Evolutionary conservation across 345 rosid species (phyloP), one percentile per base, ranked within the genome.

Genomic region (Microcos paniculata): DNA sequence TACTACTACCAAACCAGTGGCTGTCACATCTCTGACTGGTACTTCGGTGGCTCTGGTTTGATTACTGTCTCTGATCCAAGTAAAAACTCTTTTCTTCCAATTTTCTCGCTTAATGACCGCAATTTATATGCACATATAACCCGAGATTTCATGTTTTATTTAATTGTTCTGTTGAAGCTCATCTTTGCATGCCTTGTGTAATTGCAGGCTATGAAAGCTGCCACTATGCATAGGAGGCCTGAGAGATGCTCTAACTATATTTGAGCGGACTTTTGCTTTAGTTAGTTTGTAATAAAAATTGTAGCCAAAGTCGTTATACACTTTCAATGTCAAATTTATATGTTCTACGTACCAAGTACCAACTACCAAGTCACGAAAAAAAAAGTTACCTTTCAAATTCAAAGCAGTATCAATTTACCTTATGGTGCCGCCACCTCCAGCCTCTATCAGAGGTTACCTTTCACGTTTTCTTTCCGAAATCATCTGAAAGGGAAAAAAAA

Each of bases 141-240:
- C 16, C 1, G n/a, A 18, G 15, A 18, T 30, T 33, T 40, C 46
- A 33, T 31, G n/a, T 31, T 16, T 42, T 4, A 26, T 70, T 70
- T 52, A 16, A 11, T 71, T 21, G 3, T 11, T 3, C 35, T 24
- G 16, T 14, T 52, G 16, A 21, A 15, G 40, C 4, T 52, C 46
- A 23, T 35, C 16, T 11, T 21, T 40, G 70, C 28, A 8, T n/a
- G n/a, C n/a, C 9, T 14, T 21, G 1, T 38, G 16, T 52, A 11
- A 19, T 72, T 74, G 35, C 69, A 74, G 77, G 77, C 77, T 74
- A 74, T 46, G 69, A 21, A 31, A 59, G 45, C 42, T 74, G 77
- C 70, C 56, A 48, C 21, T 74, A 74, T 46, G 8, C 33, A 46
- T 74, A 12, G 5, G 10, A 30, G 31, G 40, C 3, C 4, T 61